A percentile compares a stretch with the other conserved stretches of the same genome.
Conservation (phyloP, 345 rosid genomes). For the Eucalyptus viminalis region DNA sequence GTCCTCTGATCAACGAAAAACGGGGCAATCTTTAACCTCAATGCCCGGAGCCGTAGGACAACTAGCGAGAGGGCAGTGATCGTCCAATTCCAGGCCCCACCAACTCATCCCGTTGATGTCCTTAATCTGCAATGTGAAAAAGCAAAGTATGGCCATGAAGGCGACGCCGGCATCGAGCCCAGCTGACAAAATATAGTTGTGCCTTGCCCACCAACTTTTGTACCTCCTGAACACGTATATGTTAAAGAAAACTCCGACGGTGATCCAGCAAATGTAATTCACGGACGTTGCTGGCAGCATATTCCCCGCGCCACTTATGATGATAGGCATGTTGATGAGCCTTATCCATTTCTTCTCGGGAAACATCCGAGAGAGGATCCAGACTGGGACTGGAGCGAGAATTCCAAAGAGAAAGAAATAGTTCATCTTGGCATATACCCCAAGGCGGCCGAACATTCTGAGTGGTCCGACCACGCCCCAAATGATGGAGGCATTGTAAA, state of each 20-base stretch:
- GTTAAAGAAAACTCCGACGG: conserved; percentile 23
- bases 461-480: conserved; percentile 52
- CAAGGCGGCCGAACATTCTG: conserved; percentile 32
- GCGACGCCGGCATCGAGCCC: conserved; percentile 48
- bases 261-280: conserved; percentile 20
- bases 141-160: conserved; percentile 27
- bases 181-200: conserved; percentile 31
- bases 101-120: conserved; percentile 20
- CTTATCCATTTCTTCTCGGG: conserved; percentile 28
- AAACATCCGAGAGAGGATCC: conserved; percentile 17
- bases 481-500: conserved; percentile 42
- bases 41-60: conserved; percentile 37
- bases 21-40: conserved; percentile 22
- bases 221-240: conserved; percentile 7
- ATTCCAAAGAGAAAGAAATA: conserved; percentile 38
- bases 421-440: conserved; percentile 28
- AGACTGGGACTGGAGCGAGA: conserved; percentile 27
- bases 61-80: conserved; percentile 33
- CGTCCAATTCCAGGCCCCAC: conserved; percentile 35
- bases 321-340: conserved; percentile 24
- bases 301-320: conserved; percentile 9
- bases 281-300: conserved; percentile 18
- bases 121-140: conserved; percentile 15
- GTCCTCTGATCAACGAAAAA: neutral
- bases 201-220: conserved; percentile 47